A percentile compares a stretch with the other conserved stretches of the same genome.
phyloP scores from a whole-genome alignment of 257 asterid species.

The Capsicum rhomboideum region DNA sequence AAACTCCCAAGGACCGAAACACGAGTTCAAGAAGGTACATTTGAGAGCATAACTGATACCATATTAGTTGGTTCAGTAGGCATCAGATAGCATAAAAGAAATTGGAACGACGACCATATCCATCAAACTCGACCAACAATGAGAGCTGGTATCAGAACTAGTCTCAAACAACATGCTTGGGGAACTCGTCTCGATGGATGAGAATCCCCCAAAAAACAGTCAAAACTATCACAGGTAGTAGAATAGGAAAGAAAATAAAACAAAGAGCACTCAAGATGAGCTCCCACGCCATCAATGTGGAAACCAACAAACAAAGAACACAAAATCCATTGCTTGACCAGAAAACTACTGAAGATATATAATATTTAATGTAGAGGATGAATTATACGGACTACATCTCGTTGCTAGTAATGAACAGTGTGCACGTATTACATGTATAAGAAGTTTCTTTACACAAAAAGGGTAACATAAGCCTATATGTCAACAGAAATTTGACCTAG shows the following conservation, averaged over 20 bases:
- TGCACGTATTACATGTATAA: background rate
- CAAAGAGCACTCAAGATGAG: background rate
- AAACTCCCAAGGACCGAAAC: slow-evolving; percentile 44
- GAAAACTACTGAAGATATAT: background rate
- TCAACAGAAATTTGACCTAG: background rate
- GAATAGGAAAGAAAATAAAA: background rate
- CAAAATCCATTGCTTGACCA: background rate
- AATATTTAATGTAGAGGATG: background rate
- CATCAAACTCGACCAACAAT: background rate
- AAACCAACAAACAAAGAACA: background rate
- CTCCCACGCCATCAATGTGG: background rate
- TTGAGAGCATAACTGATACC: too few species aligned
- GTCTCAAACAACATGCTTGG: background rate
- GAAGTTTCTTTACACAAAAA: background rate
- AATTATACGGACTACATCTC: background rate
- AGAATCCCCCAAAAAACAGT: background rate
- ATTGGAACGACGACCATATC: slow-evolving; percentile 18
- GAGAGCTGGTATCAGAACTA: background rate
- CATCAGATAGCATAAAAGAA: background rate
- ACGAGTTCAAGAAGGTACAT: slow-evolving; percentile 38
- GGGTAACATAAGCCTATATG: background rate
- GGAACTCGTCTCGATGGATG: background rate
- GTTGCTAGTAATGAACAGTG: background rate
- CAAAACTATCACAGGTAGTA: background rate
- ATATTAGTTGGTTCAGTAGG: background rate